Percentiles rank a stretch among this genome's conserved stretches.
phyloP scores from a whole-genome alignment of 164 flowering plant genomes.

The Piper longum region DNA sequence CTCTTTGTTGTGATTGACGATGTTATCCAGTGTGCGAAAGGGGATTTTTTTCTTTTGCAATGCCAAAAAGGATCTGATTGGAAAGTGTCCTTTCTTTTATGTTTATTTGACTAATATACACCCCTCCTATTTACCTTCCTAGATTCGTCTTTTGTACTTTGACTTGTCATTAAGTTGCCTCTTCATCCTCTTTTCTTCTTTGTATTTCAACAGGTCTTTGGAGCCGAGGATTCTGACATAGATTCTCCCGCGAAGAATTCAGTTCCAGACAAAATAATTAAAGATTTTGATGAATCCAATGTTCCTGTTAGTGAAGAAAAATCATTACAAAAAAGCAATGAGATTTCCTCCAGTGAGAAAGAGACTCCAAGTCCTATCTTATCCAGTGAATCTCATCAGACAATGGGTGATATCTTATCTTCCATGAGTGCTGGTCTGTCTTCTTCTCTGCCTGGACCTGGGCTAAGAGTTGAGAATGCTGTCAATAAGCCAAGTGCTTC shows the following conservation, averaged over 20 bases:
- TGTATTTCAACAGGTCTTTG: slow-evolving; percentile 32
- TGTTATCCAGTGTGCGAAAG: too few species aligned
- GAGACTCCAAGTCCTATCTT: slow-evolving; percentile 22
- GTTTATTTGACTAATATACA: background rate
- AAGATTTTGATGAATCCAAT: slow-evolving; percentile 18
- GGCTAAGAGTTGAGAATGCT: slow-evolving; percentile 35
- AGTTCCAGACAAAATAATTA: slow-evolving; percentile 21
- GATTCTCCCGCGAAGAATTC: slow-evolving; percentile 34
- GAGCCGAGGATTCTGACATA: slow-evolving; percentile 51
- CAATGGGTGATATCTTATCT: slow-evolving; percentile 67
- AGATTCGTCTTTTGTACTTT: background rate
- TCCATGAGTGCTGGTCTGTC: slow-evolving; percentile 43
- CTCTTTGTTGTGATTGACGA: background rate
- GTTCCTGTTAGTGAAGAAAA: slow-evolving; percentile 25
- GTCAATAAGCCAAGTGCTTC: slow-evolving; percentile 33
- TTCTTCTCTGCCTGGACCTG: slow-evolving; percentile 29
- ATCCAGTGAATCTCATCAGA: slow-evolving; percentile 43
- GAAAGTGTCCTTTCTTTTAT: background rate
- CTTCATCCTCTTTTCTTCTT: background rate
- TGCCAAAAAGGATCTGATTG: background rate
- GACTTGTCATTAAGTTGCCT: background rate
- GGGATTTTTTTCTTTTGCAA: background rate
- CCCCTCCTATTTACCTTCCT: background rate
- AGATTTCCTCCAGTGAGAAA: slow-evolving; percentile 19
- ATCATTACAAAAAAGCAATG: slow-evolving; percentile 26